A percentile compares a stretch with the other conserved stretches of the same genome.
Conservation (phyloP, 352 stramenopile genomes). For the Globisporangium middletonii region DNA sequence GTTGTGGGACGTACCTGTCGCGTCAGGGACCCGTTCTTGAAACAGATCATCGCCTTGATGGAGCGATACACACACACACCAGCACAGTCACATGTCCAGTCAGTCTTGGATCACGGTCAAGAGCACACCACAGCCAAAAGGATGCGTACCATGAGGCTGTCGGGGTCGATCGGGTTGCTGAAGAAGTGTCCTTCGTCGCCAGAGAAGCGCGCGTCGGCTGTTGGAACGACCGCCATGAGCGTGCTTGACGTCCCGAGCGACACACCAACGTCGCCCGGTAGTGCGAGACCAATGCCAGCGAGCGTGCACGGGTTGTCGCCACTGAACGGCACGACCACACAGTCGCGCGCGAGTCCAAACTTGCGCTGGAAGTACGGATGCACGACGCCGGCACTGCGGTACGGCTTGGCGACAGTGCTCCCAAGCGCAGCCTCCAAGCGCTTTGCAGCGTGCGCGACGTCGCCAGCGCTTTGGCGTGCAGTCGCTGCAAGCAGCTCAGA, state of each 20-base stretch:
- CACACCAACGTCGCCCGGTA: slow-evolving; percentile 46
- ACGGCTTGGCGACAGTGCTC: slow-evolving; percentile 36
- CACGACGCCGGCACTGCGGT: slow-evolving; percentile 35
- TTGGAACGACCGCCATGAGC: slow-evolving; percentile 50
- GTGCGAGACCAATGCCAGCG: slow-evolving; percentile 52
- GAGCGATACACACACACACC: background rate
- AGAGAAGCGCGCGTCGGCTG: slow-evolving; percentile 32
- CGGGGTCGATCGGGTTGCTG: slow-evolving; percentile 65
- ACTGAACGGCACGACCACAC: slow-evolving; percentile 65
- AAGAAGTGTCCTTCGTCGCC: slow-evolving; percentile 79
- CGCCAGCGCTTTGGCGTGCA: slow-evolving; percentile 15
- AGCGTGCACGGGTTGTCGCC: slow-evolving; percentile 82
- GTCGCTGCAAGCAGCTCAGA: slow-evolving; percentile 35
- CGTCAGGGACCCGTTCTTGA: slow-evolving; percentile 79
- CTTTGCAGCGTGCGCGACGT: background rate
- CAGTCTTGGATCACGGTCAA: background rate
- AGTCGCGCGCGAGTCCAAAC: slow-evolving; percentile 51
- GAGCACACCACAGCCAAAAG: background rate
- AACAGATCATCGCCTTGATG: slow-evolving; percentile 75
- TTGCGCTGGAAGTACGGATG: slow-evolving; percentile 60
- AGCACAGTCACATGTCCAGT: no score
- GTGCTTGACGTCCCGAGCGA: slow-evolving; percentile 66
- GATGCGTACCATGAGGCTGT: slow-evolving; percentile 45
- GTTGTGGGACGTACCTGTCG: slow-evolving; percentile 32
- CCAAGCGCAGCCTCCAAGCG: slow-evolving; percentile 25